These are phyloP conservation scores for Pseudocohnilembus persalinus DNA, from an alignment of 169 alveolate species.

Conservation along the genomic window DNA sequence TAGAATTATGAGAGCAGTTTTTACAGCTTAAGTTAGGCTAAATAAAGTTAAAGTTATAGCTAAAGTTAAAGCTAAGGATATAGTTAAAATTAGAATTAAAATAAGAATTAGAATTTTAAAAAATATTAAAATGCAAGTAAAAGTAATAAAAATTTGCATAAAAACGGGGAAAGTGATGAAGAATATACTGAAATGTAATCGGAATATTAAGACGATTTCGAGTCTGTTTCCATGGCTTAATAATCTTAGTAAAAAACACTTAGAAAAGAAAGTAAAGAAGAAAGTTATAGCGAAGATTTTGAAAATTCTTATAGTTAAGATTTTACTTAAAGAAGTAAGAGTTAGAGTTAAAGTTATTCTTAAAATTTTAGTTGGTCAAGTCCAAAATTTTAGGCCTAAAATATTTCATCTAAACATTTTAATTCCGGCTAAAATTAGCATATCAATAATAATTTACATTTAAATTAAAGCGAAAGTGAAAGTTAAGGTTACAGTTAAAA, in stretches of 20 bases:
- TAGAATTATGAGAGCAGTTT: not conserved
- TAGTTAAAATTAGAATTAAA: too few species aligned
- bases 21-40: not conserved
- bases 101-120: not conserved
- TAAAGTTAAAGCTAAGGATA: not conserved
- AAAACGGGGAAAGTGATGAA: not conserved
- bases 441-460: too few species aligned
- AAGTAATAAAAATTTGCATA: not conserved
- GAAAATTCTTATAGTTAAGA: too few species aligned
- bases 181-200: not conserved
- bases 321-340: not conserved
- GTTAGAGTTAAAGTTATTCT: not conserved
- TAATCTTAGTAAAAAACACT: not conserved
- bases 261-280: not conserved
- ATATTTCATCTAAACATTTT: too few species aligned
- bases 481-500: too few species aligned
- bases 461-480: too few species aligned
- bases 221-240: not conserved
- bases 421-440: too few species aligned
- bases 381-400: too few species aligned
- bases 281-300: not conserved
- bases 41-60: not conserved
- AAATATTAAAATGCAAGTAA: not conserved
- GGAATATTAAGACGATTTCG: not conserved
- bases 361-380: too few species aligned